Base-by-base conservation (phyloP, 2,329 filamentous ascomycete genomes). In the Huntiella abstrusa region DNA sequence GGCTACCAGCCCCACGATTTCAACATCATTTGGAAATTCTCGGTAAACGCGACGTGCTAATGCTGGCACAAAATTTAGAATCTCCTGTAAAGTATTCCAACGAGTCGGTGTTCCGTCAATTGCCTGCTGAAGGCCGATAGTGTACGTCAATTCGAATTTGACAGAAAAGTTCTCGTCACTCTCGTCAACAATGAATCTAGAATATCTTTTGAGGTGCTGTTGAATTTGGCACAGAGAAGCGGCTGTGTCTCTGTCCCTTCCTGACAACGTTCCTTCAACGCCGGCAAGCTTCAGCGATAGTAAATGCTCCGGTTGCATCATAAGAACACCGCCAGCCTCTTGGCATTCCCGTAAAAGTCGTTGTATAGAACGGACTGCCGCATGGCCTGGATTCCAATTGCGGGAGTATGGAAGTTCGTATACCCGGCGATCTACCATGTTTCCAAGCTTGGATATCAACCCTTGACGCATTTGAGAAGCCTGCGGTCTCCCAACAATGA, bases 271-370 rank as follows among this genome's bases (percentile, higher is more conserved):
- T 0, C 8, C 15, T 48, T 81, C 74, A 0, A 76, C 55, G 0
- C 70, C 71, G 64, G 78, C 73, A 0, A 82, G 61, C 51, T 77
- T 66, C 41, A 81, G 72, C 0, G 77, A 82, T 0, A 82, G 56
- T 0, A 80, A 55, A 48, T 81, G 71, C 52, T 81, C 76, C 0
- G 77, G 77, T 33, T 80, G 74, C 0, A 74, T 60, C 1, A 83
- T 57, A 0, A 82, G 52, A 0, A 83, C 59, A 0, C 75, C 75
- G 0, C 72, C 64, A 0, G 56, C 55, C 0, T 49, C n/a, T 52
- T 64, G 65, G 42, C 74, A 80, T 6, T 67, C 58, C 7, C 3
- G 6, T 10, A 43, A 13, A 12, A 34, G n/a, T 28, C 39, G 17
- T 0, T 57, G 4, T 7, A 65, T 66, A 0, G 71, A 58, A 0